phyloP scores from a whole-genome alignment of 306 rosid species.

The Dryas drummondii region DNA sequence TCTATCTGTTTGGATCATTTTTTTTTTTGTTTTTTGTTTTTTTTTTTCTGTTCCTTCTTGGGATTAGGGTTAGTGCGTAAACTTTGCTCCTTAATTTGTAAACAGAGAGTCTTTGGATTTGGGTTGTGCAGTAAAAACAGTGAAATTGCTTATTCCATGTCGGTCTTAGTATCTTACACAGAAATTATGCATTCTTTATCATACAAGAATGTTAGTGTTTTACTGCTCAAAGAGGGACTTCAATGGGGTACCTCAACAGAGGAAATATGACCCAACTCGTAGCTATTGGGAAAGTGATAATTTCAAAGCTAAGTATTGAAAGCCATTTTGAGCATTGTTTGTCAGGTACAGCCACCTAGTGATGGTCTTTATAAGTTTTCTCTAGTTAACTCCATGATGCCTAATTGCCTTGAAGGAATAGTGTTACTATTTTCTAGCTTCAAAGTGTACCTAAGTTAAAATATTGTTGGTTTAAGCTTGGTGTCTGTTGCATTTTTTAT shows the following conservation, averaged over 20 bases:
- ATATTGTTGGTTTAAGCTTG: neutral
- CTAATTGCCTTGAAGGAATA: neutral
- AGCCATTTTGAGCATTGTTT: no score
- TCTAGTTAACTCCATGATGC: neutral
- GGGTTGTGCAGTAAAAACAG: neutral
- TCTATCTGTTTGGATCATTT: neutral
- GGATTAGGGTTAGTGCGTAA: constrained; percentile 17
- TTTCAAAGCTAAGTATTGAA: neutral
- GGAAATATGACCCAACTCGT: neutral
- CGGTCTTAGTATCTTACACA: neutral
- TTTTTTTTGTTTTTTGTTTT: neutral
- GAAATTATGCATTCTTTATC: neutral
- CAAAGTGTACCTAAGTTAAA: neutral
- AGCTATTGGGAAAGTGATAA: neutral
- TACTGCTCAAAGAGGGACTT: neutral
- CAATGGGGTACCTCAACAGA: neutral
- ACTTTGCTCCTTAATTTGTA: neutral
- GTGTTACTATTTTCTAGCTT: neutral
- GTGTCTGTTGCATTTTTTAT: constrained; percentile 20
- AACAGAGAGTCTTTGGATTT: neutral
- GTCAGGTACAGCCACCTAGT: no score
- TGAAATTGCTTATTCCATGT: neutral
- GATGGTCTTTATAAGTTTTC: neutral
- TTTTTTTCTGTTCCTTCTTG: neutral
- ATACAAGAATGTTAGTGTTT: neutral